A percentile compares a stretch with the other conserved stretches of the same genome.
These are phyloP conservation scores for Raphanus hybrid DNA, from an alignment of 441 rosid genomes.

Conservation along the genomic window DNA sequence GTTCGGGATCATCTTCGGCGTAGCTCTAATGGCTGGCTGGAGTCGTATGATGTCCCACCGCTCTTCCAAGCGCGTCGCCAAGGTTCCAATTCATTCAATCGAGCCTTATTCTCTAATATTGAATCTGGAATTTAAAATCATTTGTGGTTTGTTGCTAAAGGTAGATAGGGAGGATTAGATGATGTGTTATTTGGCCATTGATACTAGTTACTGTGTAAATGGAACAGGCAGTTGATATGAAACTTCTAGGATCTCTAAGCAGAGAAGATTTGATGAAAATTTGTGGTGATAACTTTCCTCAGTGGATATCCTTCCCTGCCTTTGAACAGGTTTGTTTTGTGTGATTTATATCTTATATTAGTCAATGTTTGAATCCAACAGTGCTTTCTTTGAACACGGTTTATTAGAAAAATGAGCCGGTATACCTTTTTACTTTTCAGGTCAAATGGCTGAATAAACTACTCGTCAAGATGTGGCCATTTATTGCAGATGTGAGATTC, in stretches of 20 bases:
- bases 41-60: conserved; percentile 88
- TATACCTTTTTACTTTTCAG: conserved; percentile 43
- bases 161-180: conserved; percentile 13
- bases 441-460: conserved; percentile 98
- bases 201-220: conserved; percentile 1
- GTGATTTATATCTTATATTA: background rate
- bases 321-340: conserved; percentile 77
- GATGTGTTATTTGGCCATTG: background rate
- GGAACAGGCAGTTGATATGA: conserved; percentile 65
- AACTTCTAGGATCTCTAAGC: conserved; percentile 80
- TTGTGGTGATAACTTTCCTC: conserved; percentile 93
- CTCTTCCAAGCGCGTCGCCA: conserved; percentile 76
- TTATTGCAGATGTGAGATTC: conserved; percentile 76
- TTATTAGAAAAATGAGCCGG: background rate
- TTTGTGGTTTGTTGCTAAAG: background rate
- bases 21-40: conserved; percentile 95
- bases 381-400: background rate
- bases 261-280: conserved; percentile 96
- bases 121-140: background rate
- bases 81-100: conserved; percentile 48
- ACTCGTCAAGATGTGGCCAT: conserved; percentile 95
- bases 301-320: conserved; percentile 96
- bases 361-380: background rate
- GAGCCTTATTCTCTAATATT: conserved; percentile 11
- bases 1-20: conserved; percentile 79